A percentile compares a stretch with the other conserved stretches of the same genome.
These are phyloP conservation scores for Pezicula radicicola DNA, from an alignment of 2,329 filamentous ascomycete genomes.

Conservation along the genomic window DNA sequence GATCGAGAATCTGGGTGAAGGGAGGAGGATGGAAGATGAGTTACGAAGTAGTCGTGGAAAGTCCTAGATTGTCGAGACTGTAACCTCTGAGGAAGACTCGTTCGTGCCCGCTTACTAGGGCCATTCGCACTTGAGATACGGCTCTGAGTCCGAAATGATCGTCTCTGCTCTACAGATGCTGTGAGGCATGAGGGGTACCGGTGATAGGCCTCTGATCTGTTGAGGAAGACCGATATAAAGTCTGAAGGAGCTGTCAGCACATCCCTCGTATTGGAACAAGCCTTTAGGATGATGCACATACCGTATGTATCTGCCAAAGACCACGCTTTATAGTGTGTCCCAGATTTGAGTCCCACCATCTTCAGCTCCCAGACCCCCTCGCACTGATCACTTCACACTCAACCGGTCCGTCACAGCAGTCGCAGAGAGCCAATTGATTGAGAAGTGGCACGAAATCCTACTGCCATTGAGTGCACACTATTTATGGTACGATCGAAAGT, in stretches of 20 bases:
- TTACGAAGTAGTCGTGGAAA: conserved; percentile 98
- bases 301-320: conserved; percentile 29
- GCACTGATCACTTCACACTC: not conserved
- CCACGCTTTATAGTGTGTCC: conserved; percentile 15
- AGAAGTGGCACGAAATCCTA: not conserved
- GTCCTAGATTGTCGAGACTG: conserved; percentile 10
- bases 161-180: conserved; percentile 4
- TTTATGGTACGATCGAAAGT: not conserved
- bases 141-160: conserved; percentile 4
- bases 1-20: conserved; percentile 80
- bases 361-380: not conserved
- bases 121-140: not conserved
- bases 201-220: conserved; percentile 4
- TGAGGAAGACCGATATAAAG: conserved; percentile 26
- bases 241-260: conserved; percentile 13
- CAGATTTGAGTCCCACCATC: conserved; percentile 14
- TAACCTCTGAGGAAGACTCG: not conserved
- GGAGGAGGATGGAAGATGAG: conserved; percentile 89
- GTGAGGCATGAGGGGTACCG: not conserved
- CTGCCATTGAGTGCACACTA: conserved; percentile 9
- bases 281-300: conserved; percentile 2
- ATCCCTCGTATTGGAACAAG: too few species aligned
- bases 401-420: not conserved
- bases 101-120: not conserved
- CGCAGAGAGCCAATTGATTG: conserved; percentile 13